Conservation (phyloP, 345 rosid species). For the Schrenkiella parvula region DNA sequence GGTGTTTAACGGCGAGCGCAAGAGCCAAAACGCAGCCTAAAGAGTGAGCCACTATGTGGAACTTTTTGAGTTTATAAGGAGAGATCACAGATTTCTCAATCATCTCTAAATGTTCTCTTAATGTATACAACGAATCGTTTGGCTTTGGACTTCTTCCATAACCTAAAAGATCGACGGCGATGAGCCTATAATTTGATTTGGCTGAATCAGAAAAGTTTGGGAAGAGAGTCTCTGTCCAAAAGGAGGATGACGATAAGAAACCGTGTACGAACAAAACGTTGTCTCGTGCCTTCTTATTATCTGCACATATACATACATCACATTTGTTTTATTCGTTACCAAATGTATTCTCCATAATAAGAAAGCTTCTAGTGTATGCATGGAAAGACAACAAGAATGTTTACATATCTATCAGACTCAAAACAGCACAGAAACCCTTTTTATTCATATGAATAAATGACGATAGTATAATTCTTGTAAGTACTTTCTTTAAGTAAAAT, state of each 20-base stretch:
- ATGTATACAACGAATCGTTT: constrained; percentile 79
- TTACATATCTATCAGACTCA: background rate
- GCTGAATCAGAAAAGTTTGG: constrained; percentile 71
- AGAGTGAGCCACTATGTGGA: constrained; percentile 96
- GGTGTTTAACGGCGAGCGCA: constrained; percentile 78
- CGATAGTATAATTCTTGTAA: background rate
- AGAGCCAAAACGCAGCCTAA: constrained; percentile 94
- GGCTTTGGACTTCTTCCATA: constrained; percentile 98
- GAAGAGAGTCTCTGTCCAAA: constrained; percentile 92
- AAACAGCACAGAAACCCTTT: background rate
- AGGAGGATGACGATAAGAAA: constrained; percentile 86
- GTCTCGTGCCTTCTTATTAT: constrained; percentile 44
- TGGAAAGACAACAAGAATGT: background rate
- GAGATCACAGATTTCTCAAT: constrained; percentile 71
- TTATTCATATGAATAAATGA: background rate
- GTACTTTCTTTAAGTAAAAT: background rate
- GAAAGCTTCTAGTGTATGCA: background rate
- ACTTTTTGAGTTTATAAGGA: constrained; percentile 58
- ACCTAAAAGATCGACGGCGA: constrained; percentile 84
- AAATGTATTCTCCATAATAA: background rate
- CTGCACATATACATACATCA: constrained; percentile 19
- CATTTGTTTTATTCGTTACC: background rate
- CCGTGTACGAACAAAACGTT: constrained; percentile 92
- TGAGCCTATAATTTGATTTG: constrained; percentile 59
- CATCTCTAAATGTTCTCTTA: constrained; percentile 86